Conservation (phyloP, 768 basidiomycete genomes). For the Hygrocybe coccinea region DNA sequence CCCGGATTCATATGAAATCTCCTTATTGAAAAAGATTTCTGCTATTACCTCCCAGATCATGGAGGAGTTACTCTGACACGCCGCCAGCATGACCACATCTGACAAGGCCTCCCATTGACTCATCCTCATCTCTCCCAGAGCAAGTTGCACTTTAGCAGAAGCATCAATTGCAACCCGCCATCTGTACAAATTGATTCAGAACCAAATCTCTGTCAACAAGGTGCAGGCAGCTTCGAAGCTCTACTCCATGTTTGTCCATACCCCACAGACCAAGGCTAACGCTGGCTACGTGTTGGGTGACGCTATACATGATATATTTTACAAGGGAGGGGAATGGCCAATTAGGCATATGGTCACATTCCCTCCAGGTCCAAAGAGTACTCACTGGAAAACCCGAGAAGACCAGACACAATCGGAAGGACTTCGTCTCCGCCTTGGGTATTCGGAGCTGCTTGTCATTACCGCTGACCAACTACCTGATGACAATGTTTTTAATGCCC, state of each 20-base stretch:
- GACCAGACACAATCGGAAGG: not conserved
- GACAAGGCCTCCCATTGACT: too few species aligned
- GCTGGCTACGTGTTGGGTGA: slow-evolving; percentile 17
- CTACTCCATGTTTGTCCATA: slow-evolving; percentile 13
- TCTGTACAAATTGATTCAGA: slow-evolving; percentile 12
- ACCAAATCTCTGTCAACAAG: slow-evolving; percentile 9
- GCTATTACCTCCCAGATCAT: not conserved
- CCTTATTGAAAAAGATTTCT: not conserved
- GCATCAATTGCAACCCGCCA: slow-evolving; percentile 9
- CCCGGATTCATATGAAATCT: not conserved
- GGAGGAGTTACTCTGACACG: not conserved
- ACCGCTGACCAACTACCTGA: slow-evolving; percentile 5
- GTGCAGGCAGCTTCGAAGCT: slow-evolving; percentile 11
- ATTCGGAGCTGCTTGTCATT: slow-evolving; percentile 5
- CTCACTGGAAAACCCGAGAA: slow-evolving; percentile 12
- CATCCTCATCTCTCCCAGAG: too few species aligned
- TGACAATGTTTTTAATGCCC: slow-evolving; percentile 7
- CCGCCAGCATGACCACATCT: not conserved
- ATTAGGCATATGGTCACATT: slow-evolving; percentile 7
- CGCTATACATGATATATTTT: slow-evolving; percentile 14
- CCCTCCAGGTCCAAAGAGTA: slow-evolving; percentile 9
- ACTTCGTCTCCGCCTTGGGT: not conserved
- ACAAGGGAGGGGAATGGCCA: slow-evolving; percentile 14
- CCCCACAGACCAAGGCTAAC: slow-evolving; percentile 6
- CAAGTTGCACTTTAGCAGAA: too few species aligned